Base-by-base conservation (phyloP, 129 eudicot genomes). In the Tanacetum coccineum region DNA sequence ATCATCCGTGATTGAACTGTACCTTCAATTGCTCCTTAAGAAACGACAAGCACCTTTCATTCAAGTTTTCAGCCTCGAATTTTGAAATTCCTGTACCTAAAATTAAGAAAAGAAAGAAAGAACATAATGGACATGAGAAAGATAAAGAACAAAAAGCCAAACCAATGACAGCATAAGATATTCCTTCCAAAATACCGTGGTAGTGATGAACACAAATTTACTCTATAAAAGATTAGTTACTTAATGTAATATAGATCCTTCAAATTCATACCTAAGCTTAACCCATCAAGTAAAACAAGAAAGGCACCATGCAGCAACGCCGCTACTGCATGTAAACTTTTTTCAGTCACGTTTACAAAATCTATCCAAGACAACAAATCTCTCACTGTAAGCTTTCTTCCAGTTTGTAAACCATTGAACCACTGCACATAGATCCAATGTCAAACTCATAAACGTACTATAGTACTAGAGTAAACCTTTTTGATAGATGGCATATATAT, bases 351-450 rank as follows among this genome's bases (percentile, higher is more conserved):
- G 48, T 83, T 84, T 18, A 94, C 72, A 60, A 94, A 94, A 49
- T 86, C 87, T 39, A 94, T 67, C 99, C 97, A 94, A 52, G 99
- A 86, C 79, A 89, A 82, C 49, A 94, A 92, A 70, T 94, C 99
- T 70, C 99, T 87, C 28, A 94, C 82, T 10, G 96, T 94, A 75
- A 94, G 99, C 62, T 68, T 19, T 78, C 95, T 82, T 66, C 99
- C 95, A 45, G 87, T 81, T 73, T 87, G 84, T 56, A 82, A 70
- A 59, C 64, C 67, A 66, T 89, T 89, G 79, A 89, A 94, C 99
- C 97, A 89, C 99, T 92, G 87, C 71, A 79, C 55, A 25, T 32
- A 63, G 50, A 54, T 4, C 26, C 26, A 55, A 15, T 59, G 21
- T 57, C 44, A n/a, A 58, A 75, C 65, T 26, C 32, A 66, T 17